phyloP scores from a whole-genome alignment of 1,284 basidiomycete genomes.

The Leccinum fuscescens region DNA sequence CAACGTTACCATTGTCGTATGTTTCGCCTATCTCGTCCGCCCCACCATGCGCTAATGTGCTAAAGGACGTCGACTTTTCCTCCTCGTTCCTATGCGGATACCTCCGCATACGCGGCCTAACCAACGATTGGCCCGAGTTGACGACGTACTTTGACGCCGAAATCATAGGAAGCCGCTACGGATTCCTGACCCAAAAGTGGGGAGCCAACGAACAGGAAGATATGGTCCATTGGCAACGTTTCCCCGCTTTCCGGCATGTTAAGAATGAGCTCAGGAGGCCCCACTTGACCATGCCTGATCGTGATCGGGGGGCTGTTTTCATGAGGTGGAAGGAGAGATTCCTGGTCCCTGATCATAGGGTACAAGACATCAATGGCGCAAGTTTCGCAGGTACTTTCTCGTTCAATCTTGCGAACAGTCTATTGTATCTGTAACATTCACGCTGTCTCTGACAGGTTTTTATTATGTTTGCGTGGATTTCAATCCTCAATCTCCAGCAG shows the following conservation, averaged over 20 bases:
- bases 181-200: conserved; percentile 85
- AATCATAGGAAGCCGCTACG: conserved; percentile 85
- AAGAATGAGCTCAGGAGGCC: conserved; percentile 73
- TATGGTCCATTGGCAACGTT: conserved; percentile 87
- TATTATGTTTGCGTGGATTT: conserved; percentile 86
- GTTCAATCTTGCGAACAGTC: neutral
- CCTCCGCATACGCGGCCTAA: conserved; percentile 84
- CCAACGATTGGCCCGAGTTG: conserved; percentile 86
- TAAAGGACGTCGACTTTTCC: conserved; percentile 78
- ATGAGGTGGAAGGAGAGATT: conserved; percentile 98
- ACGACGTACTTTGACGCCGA: conserved; percentile 94
- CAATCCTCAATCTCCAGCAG: conserved; percentile 50
- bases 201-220: conserved; percentile 87
- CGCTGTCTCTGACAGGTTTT: conserved; percentile 53
- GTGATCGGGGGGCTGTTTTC: conserved; percentile 77
- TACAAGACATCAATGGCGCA: conserved; percentile 92
- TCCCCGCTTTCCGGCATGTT: conserved; percentile 84
- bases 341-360: conserved; percentile 89
- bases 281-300: conserved; percentile 71
- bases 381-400: conserved; percentile 81
- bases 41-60: conserved; percentile 1
- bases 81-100: conserved; percentile 84
- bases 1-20: conserved; percentile 74
- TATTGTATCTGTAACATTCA: neutral
- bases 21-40: conserved; percentile 32